Percentiles rank a stretch among this genome's conserved stretches.
Conservation (phyloP, 2,329 filamentous ascomycete genomes). For the Xylariaceae sp. region DNA sequence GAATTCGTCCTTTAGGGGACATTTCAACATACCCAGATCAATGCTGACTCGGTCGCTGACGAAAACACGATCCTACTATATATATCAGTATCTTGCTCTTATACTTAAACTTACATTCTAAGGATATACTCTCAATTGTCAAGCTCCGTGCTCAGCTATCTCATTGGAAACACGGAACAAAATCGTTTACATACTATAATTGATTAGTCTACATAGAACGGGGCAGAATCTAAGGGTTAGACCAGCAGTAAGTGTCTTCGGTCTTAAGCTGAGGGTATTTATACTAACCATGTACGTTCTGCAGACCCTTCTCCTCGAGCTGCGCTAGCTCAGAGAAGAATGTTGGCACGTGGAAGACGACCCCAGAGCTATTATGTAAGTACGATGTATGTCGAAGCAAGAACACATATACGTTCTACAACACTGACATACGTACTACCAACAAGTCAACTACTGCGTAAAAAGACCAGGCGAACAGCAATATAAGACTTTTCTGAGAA, state of each 20-base stretch:
- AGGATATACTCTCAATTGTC: too few relatives aligned
- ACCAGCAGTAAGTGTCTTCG: not conserved
- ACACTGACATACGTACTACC: not conserved
- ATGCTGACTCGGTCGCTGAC: not conserved
- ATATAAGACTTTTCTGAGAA: not conserved
- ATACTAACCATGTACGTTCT: not conserved
- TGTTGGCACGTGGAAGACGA: slow-evolving; percentile 10
- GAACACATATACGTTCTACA: not conserved
- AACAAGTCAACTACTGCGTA: not conserved
- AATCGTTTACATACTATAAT: not conserved
- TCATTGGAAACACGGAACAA: not conserved
- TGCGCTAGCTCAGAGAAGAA: slow-evolving; percentile 12
- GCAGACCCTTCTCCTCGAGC: slow-evolving; percentile 7
- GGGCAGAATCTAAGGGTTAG: not conserved
- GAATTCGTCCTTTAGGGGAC: too few relatives aligned
- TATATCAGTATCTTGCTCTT: not conserved
- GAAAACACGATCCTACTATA: not conserved
- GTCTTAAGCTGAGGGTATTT: slow-evolving; percentile 1
- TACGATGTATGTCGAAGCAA: not conserved
- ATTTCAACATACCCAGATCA: not conserved
- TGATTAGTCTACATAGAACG: not conserved
- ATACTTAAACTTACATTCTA: too few relatives aligned
- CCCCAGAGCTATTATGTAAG: slow-evolving; percentile 1
- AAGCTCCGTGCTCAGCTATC: too few relatives aligned
- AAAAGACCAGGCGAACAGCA: not conserved